Conservation (phyloP, 2,329 filamentous ascomycete genomes). For the Cadophora sp. region DNA sequence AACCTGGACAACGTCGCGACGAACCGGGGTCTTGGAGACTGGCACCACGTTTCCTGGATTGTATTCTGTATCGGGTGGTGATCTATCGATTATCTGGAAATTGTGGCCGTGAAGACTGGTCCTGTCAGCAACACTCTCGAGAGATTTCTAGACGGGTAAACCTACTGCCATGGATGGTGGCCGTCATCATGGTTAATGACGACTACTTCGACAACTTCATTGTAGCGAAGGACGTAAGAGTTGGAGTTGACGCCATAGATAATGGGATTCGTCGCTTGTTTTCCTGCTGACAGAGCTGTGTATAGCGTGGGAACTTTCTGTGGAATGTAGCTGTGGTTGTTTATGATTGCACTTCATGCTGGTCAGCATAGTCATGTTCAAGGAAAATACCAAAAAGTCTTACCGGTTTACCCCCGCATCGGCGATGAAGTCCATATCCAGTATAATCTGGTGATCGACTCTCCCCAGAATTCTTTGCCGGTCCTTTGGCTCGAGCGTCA, state of each 20-base stretch:
- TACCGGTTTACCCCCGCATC: conserved; percentile 15
- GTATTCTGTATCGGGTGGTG: conserved; percentile 14
- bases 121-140: background rate
- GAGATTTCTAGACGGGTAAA: background rate
- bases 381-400: background rate
- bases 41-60: background rate
- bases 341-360: background rate
- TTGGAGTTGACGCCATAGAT: conserved; percentile 68
- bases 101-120: conserved; percentile 20
- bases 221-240: conserved; percentile 68
- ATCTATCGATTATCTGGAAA: conserved; percentile 44
- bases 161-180: conserved; percentile 33
- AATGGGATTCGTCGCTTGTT: conserved; percentile 54
- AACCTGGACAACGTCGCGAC: conserved; percentile 66
- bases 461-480: background rate
- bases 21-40: conserved; percentile 57
- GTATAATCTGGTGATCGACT: conserved; percentile 17
- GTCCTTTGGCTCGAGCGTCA: conserved; percentile 65
- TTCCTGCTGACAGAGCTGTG: conserved; percentile 60
- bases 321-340: conserved; percentile 9
- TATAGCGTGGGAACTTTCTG: conserved; percentile 84
- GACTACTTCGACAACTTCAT: conserved; percentile 63
- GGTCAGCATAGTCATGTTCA: conserved; percentile 35
- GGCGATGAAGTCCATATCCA: conserved; percentile 12
- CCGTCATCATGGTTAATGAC: conserved; percentile 56